phyloP scores from a whole-genome alignment of 2,329 filamentous ascomycete genomes.

The Lecanicillium sp. region DNA sequence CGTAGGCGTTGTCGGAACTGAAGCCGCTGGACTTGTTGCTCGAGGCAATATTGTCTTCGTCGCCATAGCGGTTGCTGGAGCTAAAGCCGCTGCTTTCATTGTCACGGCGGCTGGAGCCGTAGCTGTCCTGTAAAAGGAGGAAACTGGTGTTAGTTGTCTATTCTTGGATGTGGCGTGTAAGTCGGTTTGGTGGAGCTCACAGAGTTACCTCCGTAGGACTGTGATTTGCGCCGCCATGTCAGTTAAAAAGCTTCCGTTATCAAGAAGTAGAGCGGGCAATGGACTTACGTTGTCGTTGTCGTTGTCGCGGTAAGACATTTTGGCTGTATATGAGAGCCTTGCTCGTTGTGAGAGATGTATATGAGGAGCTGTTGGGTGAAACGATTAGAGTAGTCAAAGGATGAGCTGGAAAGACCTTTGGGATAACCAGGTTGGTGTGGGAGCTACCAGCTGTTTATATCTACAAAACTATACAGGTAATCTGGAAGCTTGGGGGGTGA shows the following conservation, averaged over 20 bases:
- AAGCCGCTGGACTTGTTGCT: constrained; percentile 11
- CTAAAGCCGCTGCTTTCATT: too few species aligned
- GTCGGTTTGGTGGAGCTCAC: constrained; percentile 11
- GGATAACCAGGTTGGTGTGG: too few species aligned
- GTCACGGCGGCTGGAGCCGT: constrained; percentile 11
- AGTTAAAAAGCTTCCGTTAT: neutral
- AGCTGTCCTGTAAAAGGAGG: constrained; percentile 10
- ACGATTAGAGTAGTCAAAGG: too few species aligned
- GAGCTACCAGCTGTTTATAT: too few species aligned
- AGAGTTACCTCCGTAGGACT: constrained; percentile 19
- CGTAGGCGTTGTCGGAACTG: constrained; percentile 14
- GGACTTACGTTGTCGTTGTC: constrained; percentile 21
- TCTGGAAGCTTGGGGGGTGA: too few species aligned
- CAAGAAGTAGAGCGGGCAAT: too few species aligned
- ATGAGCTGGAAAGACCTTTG: too few species aligned
- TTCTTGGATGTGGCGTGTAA: neutral
- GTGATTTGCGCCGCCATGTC: constrained; percentile 11
- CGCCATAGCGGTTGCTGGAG: neutral
- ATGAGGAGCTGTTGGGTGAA: neutral
- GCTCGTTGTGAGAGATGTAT: neutral
- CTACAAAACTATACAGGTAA: too few species aligned
- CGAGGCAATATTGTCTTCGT: constrained; percentile 12
- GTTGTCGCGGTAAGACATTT: constrained; percentile 40
- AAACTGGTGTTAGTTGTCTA: neutral
- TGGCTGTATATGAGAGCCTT: constrained; percentile 12